Conservation (phyloP, 73 alveolate genomes). For the Symbiodinium natans region DNA sequence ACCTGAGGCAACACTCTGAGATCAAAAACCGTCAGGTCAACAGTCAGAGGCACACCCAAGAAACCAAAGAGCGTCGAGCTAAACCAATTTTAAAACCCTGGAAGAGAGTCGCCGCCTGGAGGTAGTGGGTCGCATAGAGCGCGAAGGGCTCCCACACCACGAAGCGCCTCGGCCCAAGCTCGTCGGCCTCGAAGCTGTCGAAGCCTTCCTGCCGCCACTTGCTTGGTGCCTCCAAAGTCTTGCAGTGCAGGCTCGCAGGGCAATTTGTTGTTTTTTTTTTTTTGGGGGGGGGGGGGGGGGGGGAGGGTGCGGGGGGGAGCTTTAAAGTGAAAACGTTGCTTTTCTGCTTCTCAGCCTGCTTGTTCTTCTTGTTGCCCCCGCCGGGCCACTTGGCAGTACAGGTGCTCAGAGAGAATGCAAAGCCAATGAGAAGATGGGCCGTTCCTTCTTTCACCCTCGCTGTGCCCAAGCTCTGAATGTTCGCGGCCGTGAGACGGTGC, state of each 20-base stretch:
- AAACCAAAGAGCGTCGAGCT: too few species aligned
- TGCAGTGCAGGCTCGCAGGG: too few species aligned
- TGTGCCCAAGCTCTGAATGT: not conserved
- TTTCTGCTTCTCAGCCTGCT: not conserved
- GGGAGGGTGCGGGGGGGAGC: too few species aligned
- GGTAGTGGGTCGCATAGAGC: slow-evolving; percentile 14
- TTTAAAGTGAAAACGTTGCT: too few species aligned
- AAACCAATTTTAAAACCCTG: too few species aligned
- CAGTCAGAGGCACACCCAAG: too few species aligned
- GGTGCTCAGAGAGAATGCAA: slow-evolving; percentile 14
- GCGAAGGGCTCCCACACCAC: slow-evolving; percentile 56
- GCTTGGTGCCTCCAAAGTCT: not conserved
- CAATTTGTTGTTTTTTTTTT: too few species aligned
- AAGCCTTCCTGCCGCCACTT: slow-evolving; percentile 20
- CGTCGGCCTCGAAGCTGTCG: slow-evolving; percentile 50
- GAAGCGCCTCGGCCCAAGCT: slow-evolving; percentile 38
- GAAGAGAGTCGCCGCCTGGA: not conserved
- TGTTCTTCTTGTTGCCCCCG: slow-evolving; percentile 4
- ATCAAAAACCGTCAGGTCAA: too few species aligned
- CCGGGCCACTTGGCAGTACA: slow-evolving; percentile 36
- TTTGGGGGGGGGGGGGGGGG: too few species aligned
- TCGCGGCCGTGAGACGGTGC: slow-evolving; percentile 3
- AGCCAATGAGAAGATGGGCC: not conserved
- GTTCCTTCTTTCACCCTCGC: not conserved
- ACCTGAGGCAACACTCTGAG: too few species aligned